Evolutionary conservation across 306 rosid species (phyloP).

Genomic region (Datisca glomerata): DNA sequence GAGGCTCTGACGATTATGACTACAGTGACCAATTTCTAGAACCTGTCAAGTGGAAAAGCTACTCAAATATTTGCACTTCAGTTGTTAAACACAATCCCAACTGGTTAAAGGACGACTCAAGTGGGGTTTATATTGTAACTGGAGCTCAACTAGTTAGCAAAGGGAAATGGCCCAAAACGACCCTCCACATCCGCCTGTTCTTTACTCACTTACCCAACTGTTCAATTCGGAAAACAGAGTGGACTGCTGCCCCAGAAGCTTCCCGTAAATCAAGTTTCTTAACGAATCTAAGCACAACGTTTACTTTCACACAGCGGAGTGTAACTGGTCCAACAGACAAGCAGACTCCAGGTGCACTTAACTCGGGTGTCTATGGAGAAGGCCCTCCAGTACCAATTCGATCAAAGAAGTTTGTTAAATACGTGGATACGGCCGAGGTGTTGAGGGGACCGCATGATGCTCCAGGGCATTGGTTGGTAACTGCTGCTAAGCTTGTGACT

Average conservation of each 20-base stretch:
- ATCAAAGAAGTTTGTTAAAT: constrained; percentile 53
- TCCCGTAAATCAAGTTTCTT: constrained; percentile 69
- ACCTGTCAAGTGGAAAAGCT: constrained; percentile 77
- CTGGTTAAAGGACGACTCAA: constrained; percentile 50
- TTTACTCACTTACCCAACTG: constrained; percentile 57
- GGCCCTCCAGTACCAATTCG: constrained; percentile 70
- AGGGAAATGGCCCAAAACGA: constrained; percentile 84
- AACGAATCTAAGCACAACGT: constrained; percentile 77
- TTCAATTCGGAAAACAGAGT: constrained; percentile 62
- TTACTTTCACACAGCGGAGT: constrained; percentile 75
- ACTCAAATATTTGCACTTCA: constrained; percentile 73
- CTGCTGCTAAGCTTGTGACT: constrained; percentile 70
- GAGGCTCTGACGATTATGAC: constrained; percentile 65
- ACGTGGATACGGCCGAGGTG: constrained; percentile 74
- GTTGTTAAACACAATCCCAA: constrained; percentile 70
- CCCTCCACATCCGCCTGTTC: constrained; percentile 79
- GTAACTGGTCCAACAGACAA: constrained; percentile 40
- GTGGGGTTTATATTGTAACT: constrained; percentile 74
- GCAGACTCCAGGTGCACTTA: constrained; percentile 58
- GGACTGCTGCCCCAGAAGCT: constrained; percentile 69
- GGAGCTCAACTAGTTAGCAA: constrained; percentile 80
- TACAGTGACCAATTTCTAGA: constrained; percentile 47
- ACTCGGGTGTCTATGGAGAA: constrained; percentile 79
- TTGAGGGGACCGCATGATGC: constrained; percentile 77
- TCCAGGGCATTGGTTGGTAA: constrained; percentile 94